Evolutionary conservation across 2,329 filamentous ascomycete species (phyloP), one percentile per base, ranked within the genome.

Genomic region (Diplodia intermedia): DNA sequence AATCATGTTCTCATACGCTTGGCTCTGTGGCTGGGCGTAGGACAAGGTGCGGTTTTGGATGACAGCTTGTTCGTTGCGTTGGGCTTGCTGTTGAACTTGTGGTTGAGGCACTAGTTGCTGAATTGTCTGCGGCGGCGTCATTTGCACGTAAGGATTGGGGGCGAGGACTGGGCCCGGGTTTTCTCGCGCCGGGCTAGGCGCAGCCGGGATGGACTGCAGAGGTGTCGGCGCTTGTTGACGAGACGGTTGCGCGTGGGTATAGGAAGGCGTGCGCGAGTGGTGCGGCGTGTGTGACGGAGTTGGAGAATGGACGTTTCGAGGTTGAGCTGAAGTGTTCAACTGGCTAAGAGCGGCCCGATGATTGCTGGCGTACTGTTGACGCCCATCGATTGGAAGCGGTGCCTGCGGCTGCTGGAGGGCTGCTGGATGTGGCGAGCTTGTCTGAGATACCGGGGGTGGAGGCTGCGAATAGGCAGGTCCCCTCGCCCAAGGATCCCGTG

Each of bases 151-250:
- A 2, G 65, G 65, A 52, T 67, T 67, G 31, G 65, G 31, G 14
- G 55, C 43, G 12, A 67, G 55, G 18, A 67, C 56, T 40, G 65
- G 65, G 6, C 55, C 65, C 4, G 65, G 55, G 7, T 47, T 23
- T 38, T 61, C 55, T 7, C 56, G 49, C 18, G 56, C 55, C 3
- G 55, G 55, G 47, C 65, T 60, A 43, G 65, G 65, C 3, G 55
- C 55, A 38, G 31, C 56, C 7, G 65, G 55, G 26, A 67, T 26
- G 12, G 54, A 29, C 40, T 67, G 65, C 20, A 60, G 23, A 15
- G 65, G 65, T n/a, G 65, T 67, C 18, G 65, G 65, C 12, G 55
- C 65, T 29, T 67, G 65, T n/a, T 67, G 65, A 23, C 65, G 65
- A n/a, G 43, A 33, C 33, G 55, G 54, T 20, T 67, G 65, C n/a